These are phyloP conservation scores for Phialophora verrucosa DNA, from an alignment of 2,329 filamentous ascomycete genomes.

Conservation along the genomic window DNA sequence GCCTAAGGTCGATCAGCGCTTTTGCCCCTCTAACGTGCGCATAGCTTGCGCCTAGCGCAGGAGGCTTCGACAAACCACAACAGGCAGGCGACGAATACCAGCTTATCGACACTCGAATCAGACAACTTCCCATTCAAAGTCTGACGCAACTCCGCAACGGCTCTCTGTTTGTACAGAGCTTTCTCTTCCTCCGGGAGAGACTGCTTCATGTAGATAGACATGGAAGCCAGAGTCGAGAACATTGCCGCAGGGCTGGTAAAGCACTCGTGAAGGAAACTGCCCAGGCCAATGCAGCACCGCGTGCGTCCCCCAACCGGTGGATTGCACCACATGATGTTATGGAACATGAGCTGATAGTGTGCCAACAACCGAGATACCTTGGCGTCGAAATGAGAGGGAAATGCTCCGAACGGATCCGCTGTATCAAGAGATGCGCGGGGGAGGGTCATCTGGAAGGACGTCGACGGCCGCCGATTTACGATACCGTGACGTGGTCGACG, in stretches of 20 bases:
- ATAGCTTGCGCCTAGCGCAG: not conserved
- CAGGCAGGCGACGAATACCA: not conserved
- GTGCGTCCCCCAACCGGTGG: not conserved
- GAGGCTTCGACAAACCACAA: not conserved
- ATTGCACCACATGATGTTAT: conserved; percentile 1
- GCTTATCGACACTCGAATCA: not conserved
- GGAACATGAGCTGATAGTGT: not conserved
- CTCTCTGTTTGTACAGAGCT: not conserved
- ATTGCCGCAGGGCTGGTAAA: not conserved
- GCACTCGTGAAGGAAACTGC: not conserved
- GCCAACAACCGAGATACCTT: not conserved
- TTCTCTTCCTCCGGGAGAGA: not conserved
- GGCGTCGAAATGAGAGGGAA: not conserved
- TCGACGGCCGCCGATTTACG: not conserved
- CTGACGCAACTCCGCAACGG: not conserved
- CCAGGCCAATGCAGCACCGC: not conserved
- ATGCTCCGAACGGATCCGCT: not conserved
- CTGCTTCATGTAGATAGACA: not conserved
- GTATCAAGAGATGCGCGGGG: not conserved
- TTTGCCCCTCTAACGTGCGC: not conserved
- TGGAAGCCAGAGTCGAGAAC: not conserved
- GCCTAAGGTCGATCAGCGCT: not conserved
- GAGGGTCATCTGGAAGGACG: not conserved
- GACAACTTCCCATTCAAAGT: not conserved
- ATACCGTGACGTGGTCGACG: no score